Evolutionary conservation across 2,329 filamentous ascomycete genomes (phyloP), one percentile per base, ranked within the genome.

Genomic region (Rhinocladiella mackenziei): DNA sequence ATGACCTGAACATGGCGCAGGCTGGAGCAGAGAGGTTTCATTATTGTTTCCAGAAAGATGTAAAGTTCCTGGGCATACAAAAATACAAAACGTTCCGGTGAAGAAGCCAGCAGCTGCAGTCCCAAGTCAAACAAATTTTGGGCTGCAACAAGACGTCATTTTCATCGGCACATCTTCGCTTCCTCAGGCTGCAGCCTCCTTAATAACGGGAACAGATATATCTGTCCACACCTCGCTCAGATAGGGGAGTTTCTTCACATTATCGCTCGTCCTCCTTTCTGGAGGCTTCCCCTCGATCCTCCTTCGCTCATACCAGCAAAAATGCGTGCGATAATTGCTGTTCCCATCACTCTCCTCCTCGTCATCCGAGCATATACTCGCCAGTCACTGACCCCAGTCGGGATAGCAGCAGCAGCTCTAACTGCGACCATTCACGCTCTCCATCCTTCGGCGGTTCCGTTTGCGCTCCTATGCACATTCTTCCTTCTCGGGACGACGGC

Each of bases 371-470:
- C 86, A 23, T 78, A 78, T 67, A 80, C 76, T 34, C 81, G 80
- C 56, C 83, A 86, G 43, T 89, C 84, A 17, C 76, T 98, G 28
- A 97, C 91, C 1, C 78, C 83, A 0, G 68, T 74, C 5, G 91
- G 89, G 49, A 78, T 95, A 56, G 56, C 83, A 26, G 77, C 78
- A 9, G 91, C 91, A 3, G 72, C 74, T 4, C 58, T 84, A 31
- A 94, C 89, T 3, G 89, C 88, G 3, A 64, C 77, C 33, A 78
- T 84, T 8, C 92, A 98, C 64, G 88, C 89, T 11, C 69, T 89
- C n/a, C 89, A 97, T 65, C 91, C 91, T 3, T 96, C 88, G 83
- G 86, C 86, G 48, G 72, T 89, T n/a, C 89, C 88, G n/a, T 94
- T 96, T 67, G 77, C 77, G 19, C 74, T 96, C 8, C 74, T 97